Evolutionary conservation across 768 basidiomycete genomes (phyloP), one percentile per base, ranked within the genome.

Genomic region (Mycena pura): DNA sequence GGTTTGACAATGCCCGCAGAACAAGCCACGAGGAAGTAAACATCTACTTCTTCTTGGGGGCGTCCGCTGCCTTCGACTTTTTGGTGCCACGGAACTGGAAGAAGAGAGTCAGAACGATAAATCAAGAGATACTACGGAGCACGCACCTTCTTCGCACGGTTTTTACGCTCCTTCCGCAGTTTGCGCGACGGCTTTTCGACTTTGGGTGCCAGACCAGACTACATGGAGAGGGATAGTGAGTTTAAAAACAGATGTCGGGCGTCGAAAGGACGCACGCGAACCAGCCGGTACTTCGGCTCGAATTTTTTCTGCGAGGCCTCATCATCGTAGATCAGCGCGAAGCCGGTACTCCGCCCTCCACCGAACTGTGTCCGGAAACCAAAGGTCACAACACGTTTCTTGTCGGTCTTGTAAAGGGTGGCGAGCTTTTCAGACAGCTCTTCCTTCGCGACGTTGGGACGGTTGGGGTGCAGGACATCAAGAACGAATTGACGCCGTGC

Each of bases 111-210:
- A 69, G 60, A 29, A 38, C 68, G 50, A 70, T n/a, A n/a, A 66
- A 39, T 14, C 5, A 49, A 27, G 50, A 21, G 53, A 38, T 24
- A 24, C 27, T 21, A 55, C 15, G 44, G 19, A 22, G 38, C 25
- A 36, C 60, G 19, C 25, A 94, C 96, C 90, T 98, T 99, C 92
- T 99, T 99, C 64, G 92, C 87, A 76, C 96, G 90, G 82, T 99
- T 99, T 88, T 99, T 99, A 73, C 97, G 89, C 84, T 99, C 96
- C 84, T 99, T 98, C 79, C 97, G 91, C 79, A 99, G 88, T 78
- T 99, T 99, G 73, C 97, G 91, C 66, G 94, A 95, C 53, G 96
- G 82, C 78, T 90, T 94, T 40, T 94, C 92, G 64, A 90, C 88
- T 82, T 98, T 97, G 65, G 83, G 59, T 31, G 70, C 74, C 46